Conservation (phyloP, 164 flowering plant genomes). For the Umbilicus rupestris region DNA sequence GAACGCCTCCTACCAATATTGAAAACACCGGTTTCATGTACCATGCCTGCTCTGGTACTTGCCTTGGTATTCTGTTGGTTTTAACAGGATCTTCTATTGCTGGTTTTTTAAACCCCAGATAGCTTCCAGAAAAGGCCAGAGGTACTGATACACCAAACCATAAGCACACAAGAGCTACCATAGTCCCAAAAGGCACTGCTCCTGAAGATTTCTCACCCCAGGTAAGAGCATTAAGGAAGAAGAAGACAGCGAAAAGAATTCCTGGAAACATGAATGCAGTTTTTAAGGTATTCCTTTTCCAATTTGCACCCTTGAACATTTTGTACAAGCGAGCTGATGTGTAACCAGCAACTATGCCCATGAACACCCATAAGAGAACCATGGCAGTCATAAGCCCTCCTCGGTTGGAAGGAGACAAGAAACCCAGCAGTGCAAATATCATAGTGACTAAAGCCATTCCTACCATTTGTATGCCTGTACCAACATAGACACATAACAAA, state of each 20-base stretch:
- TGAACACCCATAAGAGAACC: slow-evolving; percentile 42
- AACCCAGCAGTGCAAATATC: slow-evolving; percentile 41
- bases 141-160: slow-evolving; percentile 43
- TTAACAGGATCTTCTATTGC: slow-evolving; percentile 43
- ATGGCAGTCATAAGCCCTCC: slow-evolving; percentile 41
- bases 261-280: slow-evolving; percentile 37
- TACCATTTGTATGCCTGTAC: slow-evolving; percentile 41
- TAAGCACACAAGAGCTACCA: slow-evolving; percentile 32
- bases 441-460: slow-evolving; percentile 45
- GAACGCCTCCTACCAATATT: slow-evolving; percentile 45
- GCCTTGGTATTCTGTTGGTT: slow-evolving; percentile 51
- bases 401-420: slow-evolving; percentile 37
- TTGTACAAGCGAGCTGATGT: slow-evolving; percentile 29
- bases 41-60: slow-evolving; percentile 52
- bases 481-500: slow-evolving; percentile 36
- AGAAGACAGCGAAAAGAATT: slow-evolving; percentile 28
- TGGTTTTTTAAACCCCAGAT: slow-evolving; percentile 31
- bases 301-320: slow-evolving; percentile 34
- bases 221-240: slow-evolving; percentile 31
- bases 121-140: slow-evolving; percentile 31
- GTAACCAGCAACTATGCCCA: slow-evolving; percentile 38
- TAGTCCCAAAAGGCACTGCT: slow-evolving; percentile 38
- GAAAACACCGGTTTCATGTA: slow-evolving; percentile 49
- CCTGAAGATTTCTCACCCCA: slow-evolving; percentile 42
- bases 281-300: slow-evolving; percentile 30